Evolutionary conservation across 768 basidiomycete genomes (phyloP), one percentile per base, ranked within the genome.

Genomic region (Auricularia sp.): DNA sequence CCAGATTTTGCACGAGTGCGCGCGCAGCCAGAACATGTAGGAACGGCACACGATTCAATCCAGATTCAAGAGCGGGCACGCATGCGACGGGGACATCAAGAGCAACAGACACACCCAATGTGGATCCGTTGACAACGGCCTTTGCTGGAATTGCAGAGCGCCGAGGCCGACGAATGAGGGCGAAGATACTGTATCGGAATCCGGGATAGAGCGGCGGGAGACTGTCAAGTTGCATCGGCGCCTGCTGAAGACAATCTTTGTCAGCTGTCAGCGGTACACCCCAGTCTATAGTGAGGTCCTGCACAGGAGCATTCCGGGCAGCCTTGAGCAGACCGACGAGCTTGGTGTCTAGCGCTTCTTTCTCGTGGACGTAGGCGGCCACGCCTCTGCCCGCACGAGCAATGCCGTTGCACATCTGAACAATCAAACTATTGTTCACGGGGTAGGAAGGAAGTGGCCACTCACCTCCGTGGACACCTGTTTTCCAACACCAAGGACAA

Each of bases 11-110:
- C n/a, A 87, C 81, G 35, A 87, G 74, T 14, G 74, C 73, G 64
- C 81, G 79, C 1, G 84, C 85, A 4, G 83, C 80, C 44, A 87
- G 73, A 0, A 80, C 78, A 68, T 87, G 86, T 34, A 87, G 70
- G 23, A 65, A 61, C 16, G 81, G 72, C 64, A 68, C 76, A 61
- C 65, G 74, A 62, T 35, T 16, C 0, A 69, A 68, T 23, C 69
- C 21, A n/a, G 3, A 4, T 12, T 21, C 35, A 60, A 44, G 42
- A 12, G 65, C 3, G 4, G 34, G 23, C 21, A 18, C 51, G 34
- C 5, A 1, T 14, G 44, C 61, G 47, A 70, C 61, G 2, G 68
- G 67, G 10, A 70, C 56, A 14, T 64, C 56, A 39, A 70, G 64
- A 23, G n/a, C 56, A 35, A 69, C 63, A 16, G 58, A 42, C n/a